Evolutionary conservation across 2,329 filamentous ascomycete genomes (phyloP), one percentile per base, ranked within the genome.

Genomic region (Pestalotiopsis sp.): DNA sequence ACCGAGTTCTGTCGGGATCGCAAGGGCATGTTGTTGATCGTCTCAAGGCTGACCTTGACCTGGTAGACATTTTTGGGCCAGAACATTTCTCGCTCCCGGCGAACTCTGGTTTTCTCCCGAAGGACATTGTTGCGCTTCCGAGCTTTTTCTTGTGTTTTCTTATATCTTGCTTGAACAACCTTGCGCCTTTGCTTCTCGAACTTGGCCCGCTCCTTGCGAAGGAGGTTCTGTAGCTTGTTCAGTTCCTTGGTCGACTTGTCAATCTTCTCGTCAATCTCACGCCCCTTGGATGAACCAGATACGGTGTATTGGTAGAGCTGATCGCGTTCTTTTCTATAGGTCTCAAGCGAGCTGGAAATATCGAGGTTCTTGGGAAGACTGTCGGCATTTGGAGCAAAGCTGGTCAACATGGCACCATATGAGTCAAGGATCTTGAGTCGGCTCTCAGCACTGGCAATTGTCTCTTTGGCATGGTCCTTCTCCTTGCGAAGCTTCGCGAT

Each of bases 11-110:
- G 83, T 9, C 86, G 83, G 12, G 86, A 88, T 0, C 84, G 84
- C 41, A 71, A 68, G 4, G 83, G 83, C 0, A 84, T 85, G 59
- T 81, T 76, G 38, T 69, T 72, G n/a, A 80, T 73, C 20, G 81
- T 81, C 61, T 88, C 86, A 27, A 89, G 80, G n/a, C 81, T 84
- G 74, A 89, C 84, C 23, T 81, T 84, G 57, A 88, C 78, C 2
- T 80, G 78, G 74, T 86, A 87, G 72, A 82, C 83, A 45, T 79
- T 79, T 65, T 82, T 83, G 4, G 86, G 83, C 86, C 86, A 88
- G 73, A 86, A 86, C 3, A 76, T 76, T 45, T 82, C 76, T 61
- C 81, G 77, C 72, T 88, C 84, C 14, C 72, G 73, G 39, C 79
- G 82, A 58, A 87, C 72, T 49, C 85, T 81, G 7, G 68, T 49